Conservation (phyloP, 2,329 filamentous ascomycete species). For the Verticillium nubilum region DNA sequence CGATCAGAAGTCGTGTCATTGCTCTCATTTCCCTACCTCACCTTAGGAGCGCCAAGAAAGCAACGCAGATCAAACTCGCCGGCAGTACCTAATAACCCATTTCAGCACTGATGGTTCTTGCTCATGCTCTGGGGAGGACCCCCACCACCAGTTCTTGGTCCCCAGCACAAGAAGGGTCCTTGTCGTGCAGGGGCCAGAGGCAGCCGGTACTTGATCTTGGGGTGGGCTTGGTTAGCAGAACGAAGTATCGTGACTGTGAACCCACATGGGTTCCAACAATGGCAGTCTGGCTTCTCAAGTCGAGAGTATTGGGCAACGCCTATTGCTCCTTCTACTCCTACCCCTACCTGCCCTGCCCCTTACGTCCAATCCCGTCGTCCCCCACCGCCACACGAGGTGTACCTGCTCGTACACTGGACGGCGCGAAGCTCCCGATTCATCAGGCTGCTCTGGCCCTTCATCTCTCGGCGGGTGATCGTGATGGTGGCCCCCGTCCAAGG, state of each 20-base stretch:
- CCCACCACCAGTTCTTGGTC: not conserved
- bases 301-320: slow-evolving; percentile 1
- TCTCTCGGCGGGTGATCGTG: not conserved
- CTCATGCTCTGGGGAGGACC: not conserved
- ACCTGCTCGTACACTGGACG: not conserved
- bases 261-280: not conserved
- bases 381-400: not conserved
- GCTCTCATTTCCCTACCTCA: not conserved
- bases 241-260: not conserved
- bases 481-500: not conserved
- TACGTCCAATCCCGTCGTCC: not conserved
- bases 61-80: not conserved
- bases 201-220: not conserved
- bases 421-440: not conserved
- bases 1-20: not conserved
- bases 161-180: not conserved
- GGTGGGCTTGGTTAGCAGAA: not conserved
- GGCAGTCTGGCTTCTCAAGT: not conserved
- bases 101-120: not conserved
- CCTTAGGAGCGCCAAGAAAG: not conserved
- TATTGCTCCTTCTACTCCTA: slow-evolving; percentile 2
- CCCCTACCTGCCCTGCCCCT: not conserved
- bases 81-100: not conserved
- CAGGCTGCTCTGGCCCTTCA: not conserved
- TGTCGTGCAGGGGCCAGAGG: not conserved